Conservation (phyloP, 805 yeast species). For the Candida tammaniensis region DNA sequence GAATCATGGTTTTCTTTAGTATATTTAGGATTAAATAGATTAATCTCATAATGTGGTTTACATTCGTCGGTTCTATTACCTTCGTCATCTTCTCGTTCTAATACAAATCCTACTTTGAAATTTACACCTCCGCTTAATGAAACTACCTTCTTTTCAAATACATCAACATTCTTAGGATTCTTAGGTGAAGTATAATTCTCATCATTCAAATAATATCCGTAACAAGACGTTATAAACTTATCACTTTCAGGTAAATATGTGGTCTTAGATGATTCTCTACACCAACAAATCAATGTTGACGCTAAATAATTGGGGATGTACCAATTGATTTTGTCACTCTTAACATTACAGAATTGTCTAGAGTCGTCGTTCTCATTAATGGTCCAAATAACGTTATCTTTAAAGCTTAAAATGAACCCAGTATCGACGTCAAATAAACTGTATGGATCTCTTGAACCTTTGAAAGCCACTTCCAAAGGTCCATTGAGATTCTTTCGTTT, state of each 20-base stretch:
- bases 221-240: constrained; percentile 42
- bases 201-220: constrained; percentile 47
- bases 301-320: constrained; percentile 75
- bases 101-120: constrained; percentile 55
- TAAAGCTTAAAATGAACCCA: constrained; percentile 77
- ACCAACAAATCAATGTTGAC: constrained; percentile 52
- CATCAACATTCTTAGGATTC: not conserved
- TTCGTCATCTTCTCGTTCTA: constrained; percentile 42
- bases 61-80: constrained; percentile 41
- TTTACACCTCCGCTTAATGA: constrained; percentile 59
- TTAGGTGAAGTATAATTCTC: constrained; percentile 6
- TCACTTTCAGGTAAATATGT: constrained; percentile 47
- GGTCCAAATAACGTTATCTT: constrained; percentile 54
- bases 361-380: constrained; percentile 71
- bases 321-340: constrained; percentile 61
- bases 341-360: constrained; percentile 59
- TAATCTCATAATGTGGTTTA: constrained; percentile 59
- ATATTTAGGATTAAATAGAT: constrained; percentile 56
- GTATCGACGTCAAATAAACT: constrained; percentile 60
- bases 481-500: constrained; percentile 32
- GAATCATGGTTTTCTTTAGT: constrained; percentile 37
- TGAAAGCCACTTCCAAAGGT: constrained; percentile 53
- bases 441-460: constrained; percentile 82
- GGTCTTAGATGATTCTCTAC: constrained; percentile 42
- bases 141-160: constrained; percentile 53